phyloP scores from a whole-genome alignment of 495 filamentous ascomycete genomes.

The Aeminium ludgeri region DNA sequence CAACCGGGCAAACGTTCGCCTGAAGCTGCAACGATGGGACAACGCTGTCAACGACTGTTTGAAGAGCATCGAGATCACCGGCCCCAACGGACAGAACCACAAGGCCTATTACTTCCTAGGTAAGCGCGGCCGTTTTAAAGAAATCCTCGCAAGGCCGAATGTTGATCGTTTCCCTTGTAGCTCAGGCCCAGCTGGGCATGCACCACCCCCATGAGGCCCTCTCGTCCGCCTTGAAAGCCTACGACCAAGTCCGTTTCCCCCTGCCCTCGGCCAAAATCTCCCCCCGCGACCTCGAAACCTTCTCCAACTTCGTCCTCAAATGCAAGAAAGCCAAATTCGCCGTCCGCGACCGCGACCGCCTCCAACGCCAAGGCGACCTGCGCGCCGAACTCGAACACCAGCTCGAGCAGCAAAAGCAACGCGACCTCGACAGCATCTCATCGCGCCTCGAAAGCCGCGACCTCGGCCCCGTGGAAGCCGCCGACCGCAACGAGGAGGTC shows the following conservation, averaged over 20 bases:
- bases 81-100: slow-evolving; percentile 34
- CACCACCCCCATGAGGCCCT: slow-evolving; percentile 61
- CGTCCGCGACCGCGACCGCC: slow-evolving; percentile 24
- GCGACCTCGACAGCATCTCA: slow-evolving; percentile 33
- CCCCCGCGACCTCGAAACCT: slow-evolving; percentile 26
- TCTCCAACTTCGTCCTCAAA: slow-evolving; percentile 36
- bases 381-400: slow-evolving; percentile 37
- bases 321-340: slow-evolving; percentile 70
- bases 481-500: slow-evolving; percentile 35
- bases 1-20: slow-evolving; percentile 74
- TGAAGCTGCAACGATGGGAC: slow-evolving; percentile 55
- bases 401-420: slow-evolving; percentile 27
- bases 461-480: slow-evolving; percentile 28
- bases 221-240: slow-evolving; percentile 51
- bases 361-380: slow-evolving; percentile 32
- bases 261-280: slow-evolving; percentile 38
- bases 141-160: too few relatives aligned
- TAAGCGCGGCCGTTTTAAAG: too few relatives aligned
- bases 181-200: slow-evolving; percentile 64
- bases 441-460: slow-evolving; percentile 13
- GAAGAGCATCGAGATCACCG: slow-evolving; percentile 48
- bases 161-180: too few relatives aligned
- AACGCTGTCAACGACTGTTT: slow-evolving; percentile 66
- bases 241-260: slow-evolving; percentile 44
- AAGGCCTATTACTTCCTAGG: slow-evolving; percentile 70